These are phyloP conservation scores for Myxozyma kluyveri DNA, from an alignment of 805 yeast genomes.

Conservation along the genomic window DNA sequence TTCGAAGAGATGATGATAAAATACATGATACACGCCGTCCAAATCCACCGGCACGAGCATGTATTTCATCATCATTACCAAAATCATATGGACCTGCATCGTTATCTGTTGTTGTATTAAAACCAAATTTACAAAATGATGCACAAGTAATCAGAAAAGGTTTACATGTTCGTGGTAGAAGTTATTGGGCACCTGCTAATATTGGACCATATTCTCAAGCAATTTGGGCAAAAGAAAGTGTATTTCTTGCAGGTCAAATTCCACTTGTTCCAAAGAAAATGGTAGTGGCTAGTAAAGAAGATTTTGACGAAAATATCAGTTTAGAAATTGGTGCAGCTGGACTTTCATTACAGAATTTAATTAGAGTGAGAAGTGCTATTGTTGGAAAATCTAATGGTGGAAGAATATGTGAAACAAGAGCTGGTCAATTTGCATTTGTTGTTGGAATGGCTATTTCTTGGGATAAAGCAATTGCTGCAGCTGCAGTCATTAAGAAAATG, in stretches of 20 bases:
- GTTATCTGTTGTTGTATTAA: conserved; percentile 61
- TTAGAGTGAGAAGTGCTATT: conserved; percentile 57
- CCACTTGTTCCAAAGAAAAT: conserved; percentile 74
- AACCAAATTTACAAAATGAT: conserved; percentile 34
- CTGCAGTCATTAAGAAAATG: background rate
- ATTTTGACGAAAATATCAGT: conserved; percentile 4
- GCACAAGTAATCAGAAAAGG: conserved; percentile 62
- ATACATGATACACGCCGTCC: conserved; percentile 23
- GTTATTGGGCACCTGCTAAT: conserved; percentile 98
- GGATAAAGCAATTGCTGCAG: conserved; percentile 6
- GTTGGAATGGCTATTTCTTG: conserved; percentile 4
- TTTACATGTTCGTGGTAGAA: conserved; percentile 84
- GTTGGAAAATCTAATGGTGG: conserved; percentile 23
- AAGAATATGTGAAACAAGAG: background rate
- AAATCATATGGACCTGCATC: conserved; percentile 44
- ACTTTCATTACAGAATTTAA: conserved; percentile 72
- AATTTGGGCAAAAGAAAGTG: conserved; percentile 49
- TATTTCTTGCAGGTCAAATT: conserved; percentile 86
- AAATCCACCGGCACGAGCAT: conserved; percentile 85
- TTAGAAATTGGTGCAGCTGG: conserved; percentile 40
- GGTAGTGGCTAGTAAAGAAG: conserved; percentile 42
- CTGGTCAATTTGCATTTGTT: conserved; percentile 3
- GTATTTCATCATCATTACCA: conserved; percentile 63
- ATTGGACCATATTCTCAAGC: conserved; percentile 97
- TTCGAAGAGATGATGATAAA: conserved; percentile 34